Percentiles rank a stretch among this genome's conserved stretches.
phyloP scores from a whole-genome alignment of 2,329 filamentous ascomycete genomes.

The Lecanicillium sp. region DNA sequence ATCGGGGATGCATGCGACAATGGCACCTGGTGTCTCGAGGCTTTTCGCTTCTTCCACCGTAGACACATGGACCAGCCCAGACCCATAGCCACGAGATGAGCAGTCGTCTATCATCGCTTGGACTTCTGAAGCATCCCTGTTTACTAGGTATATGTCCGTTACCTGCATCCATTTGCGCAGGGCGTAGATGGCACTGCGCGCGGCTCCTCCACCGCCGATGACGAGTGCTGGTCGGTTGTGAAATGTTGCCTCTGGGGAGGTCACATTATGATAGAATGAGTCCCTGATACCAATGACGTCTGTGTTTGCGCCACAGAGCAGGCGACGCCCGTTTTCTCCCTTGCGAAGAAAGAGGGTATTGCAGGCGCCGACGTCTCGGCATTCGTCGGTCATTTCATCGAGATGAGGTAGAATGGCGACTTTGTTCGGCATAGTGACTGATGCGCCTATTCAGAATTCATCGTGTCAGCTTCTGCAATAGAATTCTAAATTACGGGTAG shows the following conservation, averaged over 20 bases:
- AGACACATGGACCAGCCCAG: conserved; percentile 51
- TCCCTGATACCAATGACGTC: conserved; percentile 73
- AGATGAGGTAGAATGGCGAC: conserved; percentile 65
- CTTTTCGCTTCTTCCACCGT: conserved; percentile 50
- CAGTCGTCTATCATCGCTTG: conserved; percentile 59
- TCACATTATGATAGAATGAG: conserved; percentile 52
- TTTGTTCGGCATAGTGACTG: conserved; percentile 81
- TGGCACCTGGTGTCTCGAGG: conserved; percentile 53
- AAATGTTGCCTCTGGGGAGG: conserved; percentile 36
- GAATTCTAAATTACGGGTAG: too few relatives aligned
- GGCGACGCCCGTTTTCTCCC: conserved; percentile 33
- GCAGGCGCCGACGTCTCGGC: conserved; percentile 64
- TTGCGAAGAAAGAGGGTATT: conserved; percentile 67
- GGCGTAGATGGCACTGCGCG: conserved; percentile 70
- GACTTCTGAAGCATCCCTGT: conserved; percentile 62
- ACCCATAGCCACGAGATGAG: conserved; percentile 47
- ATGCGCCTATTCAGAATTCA: conserved; percentile 39
- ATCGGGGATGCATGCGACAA: conserved; percentile 70
- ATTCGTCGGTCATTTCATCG: conserved; percentile 66
- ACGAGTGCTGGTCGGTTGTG: conserved; percentile 59
- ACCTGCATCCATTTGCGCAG: conserved; percentile 61
- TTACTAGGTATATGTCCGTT: conserved; percentile 66
- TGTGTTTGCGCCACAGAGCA: conserved; percentile 69
- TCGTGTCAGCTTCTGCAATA: background rate
- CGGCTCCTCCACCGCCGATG: conserved; percentile 70